phyloP scores from a whole-genome alignment of 2,329 filamentous ascomycete species.

The Verticillium zaregamsianum region DNA sequence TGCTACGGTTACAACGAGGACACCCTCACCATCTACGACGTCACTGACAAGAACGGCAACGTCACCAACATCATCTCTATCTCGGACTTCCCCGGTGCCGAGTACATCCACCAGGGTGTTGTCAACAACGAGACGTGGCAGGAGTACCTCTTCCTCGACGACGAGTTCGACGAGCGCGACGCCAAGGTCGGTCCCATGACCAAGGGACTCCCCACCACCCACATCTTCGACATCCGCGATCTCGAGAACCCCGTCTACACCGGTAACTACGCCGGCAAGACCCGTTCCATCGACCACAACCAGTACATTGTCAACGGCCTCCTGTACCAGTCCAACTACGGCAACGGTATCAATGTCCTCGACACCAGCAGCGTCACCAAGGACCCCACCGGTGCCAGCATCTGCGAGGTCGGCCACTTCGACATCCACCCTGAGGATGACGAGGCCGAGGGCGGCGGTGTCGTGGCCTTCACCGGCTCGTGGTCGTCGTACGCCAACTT shows the following conservation, averaged over 20 bases:
- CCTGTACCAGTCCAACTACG: slow-evolving; percentile 42
- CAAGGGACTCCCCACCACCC: slow-evolving; percentile 38
- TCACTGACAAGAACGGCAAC: slow-evolving; percentile 41
- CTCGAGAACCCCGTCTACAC: slow-evolving; percentile 35
- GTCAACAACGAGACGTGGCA: slow-evolving; percentile 40
- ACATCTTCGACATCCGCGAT: slow-evolving; percentile 40
- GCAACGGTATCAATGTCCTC: slow-evolving; percentile 31
- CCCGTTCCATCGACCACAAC: slow-evolving; percentile 28
- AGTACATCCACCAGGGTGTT: slow-evolving; percentile 54
- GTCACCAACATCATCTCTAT: slow-evolving; percentile 41
- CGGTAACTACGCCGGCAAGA: slow-evolving; percentile 34
- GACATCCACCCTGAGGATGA: slow-evolving; percentile 36
- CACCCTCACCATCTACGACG: slow-evolving; percentile 46
- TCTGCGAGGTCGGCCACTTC: slow-evolving; percentile 40
- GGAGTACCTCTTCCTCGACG: slow-evolving; percentile 39
- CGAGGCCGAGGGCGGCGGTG: slow-evolving; percentile 15
- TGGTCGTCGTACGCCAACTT: slow-evolving; percentile 17
- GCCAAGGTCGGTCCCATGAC: slow-evolving; percentile 30
- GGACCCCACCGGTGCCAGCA: slow-evolving; percentile 30
- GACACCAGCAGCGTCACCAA: slow-evolving; percentile 23
- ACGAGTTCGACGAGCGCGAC: slow-evolving; percentile 44
- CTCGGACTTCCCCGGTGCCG: slow-evolving; percentile 44
- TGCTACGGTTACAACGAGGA: slow-evolving; percentile 55
- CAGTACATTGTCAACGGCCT: slow-evolving; percentile 36
- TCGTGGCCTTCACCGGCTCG: slow-evolving; percentile 11